phyloP scores from a whole-genome alignment of 768 basidiomycete species.

The Lactarius quietus region DNA sequence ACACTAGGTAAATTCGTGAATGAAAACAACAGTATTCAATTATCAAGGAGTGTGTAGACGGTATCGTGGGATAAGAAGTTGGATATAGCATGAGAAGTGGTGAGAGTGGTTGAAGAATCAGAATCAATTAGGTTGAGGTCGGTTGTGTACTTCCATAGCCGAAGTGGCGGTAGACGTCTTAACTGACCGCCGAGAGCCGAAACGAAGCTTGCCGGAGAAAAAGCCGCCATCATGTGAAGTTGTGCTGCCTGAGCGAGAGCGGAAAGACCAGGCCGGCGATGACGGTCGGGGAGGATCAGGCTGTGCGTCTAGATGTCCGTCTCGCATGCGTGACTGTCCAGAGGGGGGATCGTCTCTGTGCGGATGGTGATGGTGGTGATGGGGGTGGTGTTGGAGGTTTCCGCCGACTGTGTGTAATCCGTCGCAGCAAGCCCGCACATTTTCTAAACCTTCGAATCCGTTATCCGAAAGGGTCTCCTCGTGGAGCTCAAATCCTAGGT shows the following conservation, averaged over 20 bases:
- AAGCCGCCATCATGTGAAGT: slow-evolving; percentile 66
- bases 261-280: slow-evolving; percentile 84
- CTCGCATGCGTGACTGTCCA: slow-evolving; percentile 39
- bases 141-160: slow-evolving; percentile 20
- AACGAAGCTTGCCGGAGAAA: slow-evolving; percentile 70
- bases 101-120: not conserved
- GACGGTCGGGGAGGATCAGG: slow-evolving; percentile 54
- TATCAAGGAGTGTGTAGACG: slow-evolving; percentile 24
- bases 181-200: slow-evolving; percentile 65
- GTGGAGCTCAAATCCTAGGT: slow-evolving; percentile 81
- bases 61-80: slow-evolving; percentile 16
- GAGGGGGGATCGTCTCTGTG: slow-evolving; percentile 30
- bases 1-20: slow-evolving; percentile 19
- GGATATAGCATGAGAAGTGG: slow-evolving; percentile 3
- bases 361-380: slow-evolving; percentile 49
- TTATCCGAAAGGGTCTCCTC: slow-evolving; percentile 68
- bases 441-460: slow-evolving; percentile 90
- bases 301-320: slow-evolving; percentile 52
- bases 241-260: slow-evolving; percentile 72
- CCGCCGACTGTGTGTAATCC: slow-evolving; percentile 82
- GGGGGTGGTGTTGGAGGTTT: slow-evolving; percentile 55
- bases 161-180: slow-evolving; percentile 32
- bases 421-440: slow-evolving; percentile 90
- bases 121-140: slow-evolving; percentile 5
- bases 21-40: slow-evolving; percentile 24